These are phyloP conservation scores for Panicum virgatum DNA, from an alignment of 202 grass and related monocot species.

Conservation along the genomic window DNA sequence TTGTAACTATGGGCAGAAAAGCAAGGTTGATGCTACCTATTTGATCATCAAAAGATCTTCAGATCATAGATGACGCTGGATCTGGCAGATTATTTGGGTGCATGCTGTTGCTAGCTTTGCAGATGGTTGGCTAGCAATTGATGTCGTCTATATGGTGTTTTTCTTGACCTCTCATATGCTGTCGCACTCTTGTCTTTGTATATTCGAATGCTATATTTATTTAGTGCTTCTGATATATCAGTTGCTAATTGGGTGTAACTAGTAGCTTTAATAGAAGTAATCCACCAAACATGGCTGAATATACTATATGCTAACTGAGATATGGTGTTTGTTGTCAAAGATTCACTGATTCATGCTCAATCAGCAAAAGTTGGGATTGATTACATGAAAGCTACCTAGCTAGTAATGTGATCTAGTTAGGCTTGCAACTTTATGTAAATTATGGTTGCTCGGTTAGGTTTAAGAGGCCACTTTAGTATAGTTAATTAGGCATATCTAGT, in stretches of 20 bases:
- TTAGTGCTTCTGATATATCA: constrained; percentile 35
- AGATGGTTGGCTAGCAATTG: constrained; percentile 25
- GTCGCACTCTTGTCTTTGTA: constrained; percentile 23
- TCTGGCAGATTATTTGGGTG: constrained; percentile 1
- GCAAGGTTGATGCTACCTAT: not conserved
- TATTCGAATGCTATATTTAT: not conserved
- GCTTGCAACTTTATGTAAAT: constrained; percentile 34
- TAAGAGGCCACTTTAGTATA: constrained; percentile 26
- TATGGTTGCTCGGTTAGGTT: constrained; percentile 40
- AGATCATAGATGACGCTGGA: constrained; percentile 13
- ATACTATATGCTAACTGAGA: constrained; percentile 42
- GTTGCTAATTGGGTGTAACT: constrained; percentile 29
- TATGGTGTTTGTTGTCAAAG: constrained; percentile 46
- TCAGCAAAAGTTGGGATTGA: constrained; percentile 37
- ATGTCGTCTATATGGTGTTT: not conserved
- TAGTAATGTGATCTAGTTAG: constrained; percentile 35
- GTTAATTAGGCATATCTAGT: constrained; percentile 11
- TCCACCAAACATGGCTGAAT: constrained; percentile 21
- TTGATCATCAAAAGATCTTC: constrained; percentile 32
- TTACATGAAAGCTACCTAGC: constrained; percentile 18
- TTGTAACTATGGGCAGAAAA: constrained; percentile 42
- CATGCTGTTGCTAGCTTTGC: constrained; percentile 33
- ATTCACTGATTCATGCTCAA: constrained; percentile 43
- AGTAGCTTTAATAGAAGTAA: constrained; percentile 36
- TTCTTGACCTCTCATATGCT: constrained; percentile 17